A percentile compares a stretch with the other conserved stretches of the same genome.
These are phyloP conservation scores for Cladophialophora carrionii DNA, from an alignment of 2,329 filamentous ascomycete genomes.

Conservation along the genomic window DNA sequence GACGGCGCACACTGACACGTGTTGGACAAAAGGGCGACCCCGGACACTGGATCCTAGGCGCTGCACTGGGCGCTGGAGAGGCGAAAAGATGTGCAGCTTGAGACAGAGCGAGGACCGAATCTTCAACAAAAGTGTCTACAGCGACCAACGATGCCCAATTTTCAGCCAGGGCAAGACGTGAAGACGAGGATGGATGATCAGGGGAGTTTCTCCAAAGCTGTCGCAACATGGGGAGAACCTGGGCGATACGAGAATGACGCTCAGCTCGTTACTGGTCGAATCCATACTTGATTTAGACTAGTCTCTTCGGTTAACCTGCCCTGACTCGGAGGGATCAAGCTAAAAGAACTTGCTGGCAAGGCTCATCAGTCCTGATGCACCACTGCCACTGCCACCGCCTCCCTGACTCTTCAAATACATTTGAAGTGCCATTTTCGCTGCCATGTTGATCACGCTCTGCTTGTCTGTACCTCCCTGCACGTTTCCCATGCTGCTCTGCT, in stretches of 20 bases:
- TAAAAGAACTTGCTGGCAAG: constrained; percentile 65
- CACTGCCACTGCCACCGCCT: constrained; percentile 52
- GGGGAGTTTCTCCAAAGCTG: constrained; percentile 25
- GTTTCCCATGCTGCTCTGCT: constrained; percentile 61
- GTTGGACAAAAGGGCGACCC: constrained; percentile 4
- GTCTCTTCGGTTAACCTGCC: constrained; percentile 7
- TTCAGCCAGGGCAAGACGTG: constrained; percentile 1
- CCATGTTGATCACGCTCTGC: constrained; percentile 75
- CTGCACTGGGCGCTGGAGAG: not conserved
- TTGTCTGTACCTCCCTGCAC: constrained; percentile 68
- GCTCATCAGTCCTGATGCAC: constrained; percentile 57
- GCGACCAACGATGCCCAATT: not conserved
- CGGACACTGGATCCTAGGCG: not conserved
- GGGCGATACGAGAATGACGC: constrained; percentile 16
- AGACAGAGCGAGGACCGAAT: not conserved
- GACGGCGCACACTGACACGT: constrained; percentile 17
- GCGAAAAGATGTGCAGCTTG: not conserved
- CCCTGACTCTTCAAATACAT: constrained; percentile 83
- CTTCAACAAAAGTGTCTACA: not conserved
- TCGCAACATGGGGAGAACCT: constrained; percentile 19
- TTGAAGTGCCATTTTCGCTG: constrained; percentile 84
- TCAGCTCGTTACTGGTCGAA: constrained; percentile 5
- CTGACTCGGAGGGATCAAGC: not conserved
- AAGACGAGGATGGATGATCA: constrained; percentile 20
- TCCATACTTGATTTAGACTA: not conserved